A percentile compares a stretch with the other conserved stretches of the same genome.
Conservation (phyloP, 192 early-diverging fungal species). For the Rhizoclosmatium sp. region DNA sequence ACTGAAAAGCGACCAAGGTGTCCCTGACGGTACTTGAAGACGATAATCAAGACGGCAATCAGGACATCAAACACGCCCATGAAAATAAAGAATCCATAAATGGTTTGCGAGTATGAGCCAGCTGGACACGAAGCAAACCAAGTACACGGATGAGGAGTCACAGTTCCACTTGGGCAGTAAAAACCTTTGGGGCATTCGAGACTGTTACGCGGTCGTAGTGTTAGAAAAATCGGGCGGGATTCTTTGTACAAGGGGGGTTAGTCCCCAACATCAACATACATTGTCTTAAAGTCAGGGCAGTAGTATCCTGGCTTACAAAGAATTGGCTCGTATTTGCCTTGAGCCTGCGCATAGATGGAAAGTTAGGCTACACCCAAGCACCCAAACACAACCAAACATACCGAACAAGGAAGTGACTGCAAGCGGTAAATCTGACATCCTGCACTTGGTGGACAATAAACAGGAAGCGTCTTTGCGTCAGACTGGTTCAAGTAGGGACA, state of each 20-base stretch:
- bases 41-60: conserved; percentile 36
- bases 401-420: conserved; percentile 36
- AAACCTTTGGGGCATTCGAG: conserved; percentile 39
- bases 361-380: not conserved
- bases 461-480: conserved; percentile 39
- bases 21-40: conserved; percentile 39
- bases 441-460: conserved; percentile 42
- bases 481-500: conserved; percentile 44
- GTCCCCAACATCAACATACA: conserved; percentile 1
- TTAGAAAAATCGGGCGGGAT: not conserved
- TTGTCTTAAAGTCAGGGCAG: conserved; percentile 47
- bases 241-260: too few species aligned
- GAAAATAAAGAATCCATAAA: conserved; percentile 36
- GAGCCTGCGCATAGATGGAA: conserved; percentile 30
- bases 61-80: conserved; percentile 35
- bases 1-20: not conserved
- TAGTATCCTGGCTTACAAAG: conserved; percentile 52
- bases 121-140: conserved; percentile 35
- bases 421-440: conserved; percentile 41
- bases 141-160: conserved; percentile 40
- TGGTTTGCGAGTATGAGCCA: conserved; percentile 16
- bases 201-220: not conserved
- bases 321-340: conserved; percentile 50
- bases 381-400: conserved; percentile 1
- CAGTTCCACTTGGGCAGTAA: conserved; percentile 46